Base-by-base conservation (phyloP, 2,329 filamentous ascomycete species). In the Neonectria sp. region DNA sequence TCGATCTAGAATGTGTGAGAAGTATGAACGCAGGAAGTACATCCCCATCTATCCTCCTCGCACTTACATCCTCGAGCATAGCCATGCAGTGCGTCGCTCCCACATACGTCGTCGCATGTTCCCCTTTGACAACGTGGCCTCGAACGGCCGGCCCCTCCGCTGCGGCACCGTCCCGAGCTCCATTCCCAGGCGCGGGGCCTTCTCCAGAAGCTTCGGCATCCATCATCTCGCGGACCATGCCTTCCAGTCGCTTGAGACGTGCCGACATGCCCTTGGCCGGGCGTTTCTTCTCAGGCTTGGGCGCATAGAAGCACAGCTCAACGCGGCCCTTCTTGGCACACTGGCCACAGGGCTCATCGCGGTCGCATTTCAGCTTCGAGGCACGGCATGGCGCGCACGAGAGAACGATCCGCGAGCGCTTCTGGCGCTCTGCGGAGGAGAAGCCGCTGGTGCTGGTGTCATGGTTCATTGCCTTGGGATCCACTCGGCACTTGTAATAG, bases 21-120 rank as follows among this genome's bases (percentile, higher is more conserved):
- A 43, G 24, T 21, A 13, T 27, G 17, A 15, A 24, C n/a, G n/a
- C 33, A 37, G 3, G 4, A 8, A 11, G 2, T 27, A 27, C 9
- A 12, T 12, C 4, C 7, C 8, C 27, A 55, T 13, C 17, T 27
- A 27, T n/a, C 29, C 6, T 6, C 12, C 40, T 48, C 33, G 24
- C 35, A 78, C 84, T 82, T 71, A 89, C 88, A 80, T 90, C 86
- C 73, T 90, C 86, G 12, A 90, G 77, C 77, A 90, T 89, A 2
- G 88, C 88, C 80, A 89, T 86, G 70, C 87, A 89, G 66, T 90
- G 88, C 51, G 88, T 90, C 4, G 87, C 87, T 1, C 88, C 88
- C 5, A 90, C 84, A 69, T 89, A 90, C 5, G 84, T 87, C 48
- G 82, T 84, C 11, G 80, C 82, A 57, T 78, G 77, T 40, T 81